Percentiles rank a stretch among this genome's conserved stretches.
These are phyloP conservation scores for Chlamydomonas sp. DNA, from an alignment of 139 green algal species.

Conservation along the genomic window DNA sequence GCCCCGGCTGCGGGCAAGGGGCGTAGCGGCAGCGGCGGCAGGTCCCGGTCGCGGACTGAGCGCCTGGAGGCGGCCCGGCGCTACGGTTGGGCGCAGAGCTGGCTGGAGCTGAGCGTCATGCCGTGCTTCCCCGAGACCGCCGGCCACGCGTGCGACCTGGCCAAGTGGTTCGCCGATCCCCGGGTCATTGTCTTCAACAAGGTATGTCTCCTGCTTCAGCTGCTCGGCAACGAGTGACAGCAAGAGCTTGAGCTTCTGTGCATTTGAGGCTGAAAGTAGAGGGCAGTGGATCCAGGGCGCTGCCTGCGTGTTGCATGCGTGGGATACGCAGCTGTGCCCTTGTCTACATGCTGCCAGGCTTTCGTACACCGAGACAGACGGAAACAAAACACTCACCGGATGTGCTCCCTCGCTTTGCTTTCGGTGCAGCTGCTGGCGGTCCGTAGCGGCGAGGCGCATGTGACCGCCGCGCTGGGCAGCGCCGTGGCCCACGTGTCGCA, in stretches of 20 bases:
- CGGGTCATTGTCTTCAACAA: constrained; percentile 36
- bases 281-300: background rate
- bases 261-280: background rate
- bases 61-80: background rate
- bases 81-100: constrained; percentile 36
- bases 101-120: constrained; percentile 36
- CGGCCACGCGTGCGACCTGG: background rate
- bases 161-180: constrained; percentile 24
- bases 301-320: background rate
- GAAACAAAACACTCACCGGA: background rate
- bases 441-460: constrained; percentile 14
- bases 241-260: background rate
- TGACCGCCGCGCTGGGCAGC: constrained; percentile 23
- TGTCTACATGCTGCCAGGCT: background rate
- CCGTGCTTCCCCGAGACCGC: constrained; percentile 34
- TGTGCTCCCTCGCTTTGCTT: background rate
- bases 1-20: background rate
- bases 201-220: background rate
- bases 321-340: background rate
- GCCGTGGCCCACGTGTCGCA: constrained; percentile 19
- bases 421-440: constrained; percentile 16
- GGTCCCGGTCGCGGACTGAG: background rate
- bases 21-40: background rate
- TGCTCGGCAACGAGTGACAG: background rate
- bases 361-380: background rate